A percentile compares a stretch with the other conserved stretches of the same genome.
phyloP scores from a whole-genome alignment of 2,329 filamentous ascomycete species.

The Epicoccum nigrum region DNA sequence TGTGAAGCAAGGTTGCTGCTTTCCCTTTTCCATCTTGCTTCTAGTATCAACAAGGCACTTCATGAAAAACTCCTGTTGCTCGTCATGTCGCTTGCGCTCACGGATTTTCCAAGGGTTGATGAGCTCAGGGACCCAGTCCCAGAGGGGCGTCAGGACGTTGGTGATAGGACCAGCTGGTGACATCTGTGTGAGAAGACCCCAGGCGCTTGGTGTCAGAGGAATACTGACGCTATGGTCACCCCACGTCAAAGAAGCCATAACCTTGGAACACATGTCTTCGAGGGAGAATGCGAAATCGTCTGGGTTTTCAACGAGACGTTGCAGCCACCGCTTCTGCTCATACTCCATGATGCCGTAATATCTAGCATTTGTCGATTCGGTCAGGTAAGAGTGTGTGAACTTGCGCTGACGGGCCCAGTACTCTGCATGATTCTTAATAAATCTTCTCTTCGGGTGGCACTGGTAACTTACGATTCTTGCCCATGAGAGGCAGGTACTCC shows the following conservation, averaged over 20 bases:
- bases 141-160: conserved; percentile 62
- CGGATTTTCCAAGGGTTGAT: conserved; percentile 62
- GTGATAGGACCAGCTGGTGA: conserved; percentile 64
- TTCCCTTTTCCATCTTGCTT: conserved; percentile 39
- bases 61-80: conserved; percentile 62
- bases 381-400: conserved; percentile 60
- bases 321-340: conserved; percentile 61
- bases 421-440: conserved; percentile 41
- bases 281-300: conserved; percentile 59
- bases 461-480: conserved; percentile 59
- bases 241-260: conserved; percentile 62
- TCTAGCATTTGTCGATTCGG: conserved; percentile 51
- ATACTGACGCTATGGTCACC: conserved; percentile 58
- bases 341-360: conserved; percentile 59
- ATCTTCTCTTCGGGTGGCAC: too few species aligned
- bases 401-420: conserved; percentile 63
- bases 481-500: conserved; percentile 64
- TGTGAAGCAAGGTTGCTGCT: conserved; percentile 42
- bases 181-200: conserved; percentile 64
- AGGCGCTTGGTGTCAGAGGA: conserved; percentile 58
- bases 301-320: conserved; percentile 56
- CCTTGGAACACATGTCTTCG: conserved; percentile 64
- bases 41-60: conserved; percentile 50
- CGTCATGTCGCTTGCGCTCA: conserved; percentile 60
- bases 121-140: conserved; percentile 55